Evolutionary conservation across 83 land plant genomes (phyloP).

Genomic region (Thuja plicata): DNA sequence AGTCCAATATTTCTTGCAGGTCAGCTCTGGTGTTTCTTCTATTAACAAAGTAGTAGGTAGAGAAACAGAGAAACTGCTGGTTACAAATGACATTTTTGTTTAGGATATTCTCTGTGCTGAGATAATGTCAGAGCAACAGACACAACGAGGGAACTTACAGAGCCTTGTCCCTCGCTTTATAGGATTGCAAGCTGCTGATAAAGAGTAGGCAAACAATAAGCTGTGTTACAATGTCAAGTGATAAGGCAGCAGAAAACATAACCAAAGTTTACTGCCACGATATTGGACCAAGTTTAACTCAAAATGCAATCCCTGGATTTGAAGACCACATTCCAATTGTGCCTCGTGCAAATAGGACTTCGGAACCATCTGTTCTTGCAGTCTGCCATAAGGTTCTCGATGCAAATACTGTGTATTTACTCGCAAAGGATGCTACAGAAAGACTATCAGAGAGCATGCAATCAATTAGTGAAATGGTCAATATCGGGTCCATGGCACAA

Average conservation of each 20-base stretch:
- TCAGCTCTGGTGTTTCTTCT: background rate
- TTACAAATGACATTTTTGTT: background rate
- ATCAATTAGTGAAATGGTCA: background rate
- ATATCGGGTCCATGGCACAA: background rate
- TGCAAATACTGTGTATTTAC: background rate
- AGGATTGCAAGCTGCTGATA: background rate
- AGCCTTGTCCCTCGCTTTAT: background rate
- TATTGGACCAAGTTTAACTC: background rate
- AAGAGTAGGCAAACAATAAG: background rate
- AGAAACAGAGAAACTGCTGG: background rate
- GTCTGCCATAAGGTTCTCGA: background rate
- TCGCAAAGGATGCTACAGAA: conserved; percentile 10
- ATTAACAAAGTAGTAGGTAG: background rate
- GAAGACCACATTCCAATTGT: background rate
- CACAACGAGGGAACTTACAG: background rate
- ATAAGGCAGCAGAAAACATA: background rate
- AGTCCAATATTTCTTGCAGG: background rate
- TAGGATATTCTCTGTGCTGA: background rate
- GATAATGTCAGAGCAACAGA: background rate
- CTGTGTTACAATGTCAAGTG: background rate
- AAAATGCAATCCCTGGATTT: background rate
- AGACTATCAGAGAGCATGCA: background rate
- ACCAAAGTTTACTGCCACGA: background rate
- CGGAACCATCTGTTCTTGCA: conserved; percentile 1
- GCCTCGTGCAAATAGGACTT: background rate